Conservation (phyloP, 371 early-diverging fungal genomes). For the Thermomucor indicae-seudaticae region DNA sequence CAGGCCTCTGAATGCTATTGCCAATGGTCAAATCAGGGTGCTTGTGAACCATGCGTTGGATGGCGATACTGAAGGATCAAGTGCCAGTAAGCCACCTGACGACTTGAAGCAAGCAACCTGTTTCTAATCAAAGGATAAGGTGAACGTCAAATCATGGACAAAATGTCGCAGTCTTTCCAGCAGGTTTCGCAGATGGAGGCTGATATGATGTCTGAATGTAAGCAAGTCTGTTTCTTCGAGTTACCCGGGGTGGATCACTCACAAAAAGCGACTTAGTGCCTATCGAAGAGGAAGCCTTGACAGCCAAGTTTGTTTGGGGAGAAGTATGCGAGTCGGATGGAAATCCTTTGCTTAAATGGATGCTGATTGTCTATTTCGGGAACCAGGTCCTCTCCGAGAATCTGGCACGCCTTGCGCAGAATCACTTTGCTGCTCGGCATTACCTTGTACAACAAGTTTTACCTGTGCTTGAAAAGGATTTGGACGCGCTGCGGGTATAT, state of each 20-base stretch:
- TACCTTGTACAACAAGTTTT: constrained; percentile 60
- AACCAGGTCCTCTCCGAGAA: constrained; percentile 55
- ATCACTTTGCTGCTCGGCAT: constrained; percentile 68
- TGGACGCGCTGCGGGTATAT: constrained; percentile 34
- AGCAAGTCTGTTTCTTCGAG: constrained; percentile 1
- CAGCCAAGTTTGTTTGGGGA: constrained; percentile 70
- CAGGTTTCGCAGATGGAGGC: constrained; percentile 55
- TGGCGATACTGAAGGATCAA: constrained; percentile 15
- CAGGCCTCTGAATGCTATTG: constrained; percentile 71
- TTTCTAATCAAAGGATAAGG: constrained; percentile 10
- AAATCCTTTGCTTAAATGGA: neutral
- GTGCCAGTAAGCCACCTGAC: constrained; percentile 5
- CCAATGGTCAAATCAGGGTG: constrained; percentile 60
- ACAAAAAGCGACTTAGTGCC: constrained; percentile 15
- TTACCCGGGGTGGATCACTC: neutral
- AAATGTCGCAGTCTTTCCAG: constrained; percentile 49
- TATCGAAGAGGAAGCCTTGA: constrained; percentile 50
- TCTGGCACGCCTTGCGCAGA: constrained; percentile 55
- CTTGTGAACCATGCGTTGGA: constrained; percentile 48
- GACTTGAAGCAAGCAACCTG: neutral
- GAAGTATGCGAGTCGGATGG: constrained; percentile 32
- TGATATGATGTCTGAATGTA: constrained; percentile 59
- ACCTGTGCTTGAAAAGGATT: constrained; percentile 58
- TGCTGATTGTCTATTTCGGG: neutral
- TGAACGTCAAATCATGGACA: constrained; percentile 48